Conservation (phyloP, 768 basidiomycete genomes). For the Russula emetica region DNA sequence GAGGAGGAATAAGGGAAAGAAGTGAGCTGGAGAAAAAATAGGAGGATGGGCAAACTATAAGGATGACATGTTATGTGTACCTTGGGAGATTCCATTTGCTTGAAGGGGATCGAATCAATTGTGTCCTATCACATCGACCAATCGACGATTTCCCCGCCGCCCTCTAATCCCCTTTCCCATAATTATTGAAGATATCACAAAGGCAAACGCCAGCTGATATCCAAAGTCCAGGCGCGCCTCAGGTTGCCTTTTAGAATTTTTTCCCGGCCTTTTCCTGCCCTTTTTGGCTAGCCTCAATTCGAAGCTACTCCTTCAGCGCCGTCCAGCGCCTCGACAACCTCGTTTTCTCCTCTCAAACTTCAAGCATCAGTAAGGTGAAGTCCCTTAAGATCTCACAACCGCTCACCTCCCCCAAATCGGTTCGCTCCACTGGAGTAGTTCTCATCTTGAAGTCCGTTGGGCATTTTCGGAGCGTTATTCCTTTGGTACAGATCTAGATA, state of each 20-base stretch:
- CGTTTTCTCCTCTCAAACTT: no score
- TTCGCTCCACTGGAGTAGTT: slow-evolving; percentile 6
- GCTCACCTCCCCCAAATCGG: slow-evolving; percentile 21
- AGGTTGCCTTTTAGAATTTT: slow-evolving; percentile 29
- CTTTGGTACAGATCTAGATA: no score
- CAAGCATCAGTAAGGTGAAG: slow-evolving; percentile 16
- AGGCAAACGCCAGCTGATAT: slow-evolving; percentile 26
- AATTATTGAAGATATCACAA: slow-evolving; percentile 27
- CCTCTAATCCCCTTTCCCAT: slow-evolving; percentile 26
- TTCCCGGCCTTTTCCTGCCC: no score
- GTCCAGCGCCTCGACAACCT: no score
- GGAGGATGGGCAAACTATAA: no score
- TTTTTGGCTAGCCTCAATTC: slow-evolving; percentile 28
- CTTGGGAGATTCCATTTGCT: no score
- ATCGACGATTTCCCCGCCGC: slow-evolving; percentile 26
- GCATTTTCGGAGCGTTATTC: no score
- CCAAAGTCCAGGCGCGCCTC: slow-evolving; percentile 24
- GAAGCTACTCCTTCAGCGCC: slow-evolving; percentile 25
- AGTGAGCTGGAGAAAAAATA: no score
- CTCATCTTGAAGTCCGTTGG: slow-evolving; percentile 5
- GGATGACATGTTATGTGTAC: no score
- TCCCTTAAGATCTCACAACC: slow-evolving; percentile 14
- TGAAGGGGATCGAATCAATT: no score
- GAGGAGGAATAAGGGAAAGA: no score
- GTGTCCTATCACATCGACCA: no score